Evolutionary conservation across 352 stramenopile species (phyloP).

Genomic region (Phytophthora tubulina): DNA sequence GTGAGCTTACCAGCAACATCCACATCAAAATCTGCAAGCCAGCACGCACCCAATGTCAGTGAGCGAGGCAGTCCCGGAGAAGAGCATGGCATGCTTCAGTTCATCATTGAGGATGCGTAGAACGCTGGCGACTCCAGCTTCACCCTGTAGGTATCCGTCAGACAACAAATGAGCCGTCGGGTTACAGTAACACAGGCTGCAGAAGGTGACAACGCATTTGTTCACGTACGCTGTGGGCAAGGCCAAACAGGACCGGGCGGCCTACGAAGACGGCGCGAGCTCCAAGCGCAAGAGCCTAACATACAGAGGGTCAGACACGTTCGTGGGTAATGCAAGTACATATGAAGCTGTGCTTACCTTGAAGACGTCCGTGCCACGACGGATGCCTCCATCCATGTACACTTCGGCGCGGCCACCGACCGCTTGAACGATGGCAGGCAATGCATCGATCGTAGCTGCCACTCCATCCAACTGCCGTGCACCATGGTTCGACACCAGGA

Average conservation of each 20-base stretch:
- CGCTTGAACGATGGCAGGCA: conserved; percentile 91
- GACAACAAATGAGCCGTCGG: not conserved
- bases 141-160: conserved; percentile 45
- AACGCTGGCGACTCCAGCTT: conserved; percentile 88
- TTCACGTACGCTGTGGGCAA: conserved; percentile 85
- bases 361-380: conserved; percentile 95
- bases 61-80: conserved; percentile 67
- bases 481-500: conserved; percentile 95
- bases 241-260: conserved; percentile 94
- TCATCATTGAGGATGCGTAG: conserved; percentile 93
- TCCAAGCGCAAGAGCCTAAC: conserved; percentile 79
- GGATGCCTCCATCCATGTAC: conserved; percentile 95
- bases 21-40: not conserved
- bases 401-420: conserved; percentile 88
- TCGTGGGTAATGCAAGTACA: not conserved
- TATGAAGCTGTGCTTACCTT: conserved; percentile 67
- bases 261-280: conserved; percentile 95
- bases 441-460: conserved; percentile 90
- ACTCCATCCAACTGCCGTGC: conserved; percentile 92
- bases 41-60: conserved; percentile 63
- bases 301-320: not conserved
- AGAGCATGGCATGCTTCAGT: conserved; percentile 93
- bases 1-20: not conserved
- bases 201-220: not conserved
- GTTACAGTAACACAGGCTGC: not conserved